Base-by-base conservation (phyloP, 257 asterid species). In the Perilla frutescens region DNA sequence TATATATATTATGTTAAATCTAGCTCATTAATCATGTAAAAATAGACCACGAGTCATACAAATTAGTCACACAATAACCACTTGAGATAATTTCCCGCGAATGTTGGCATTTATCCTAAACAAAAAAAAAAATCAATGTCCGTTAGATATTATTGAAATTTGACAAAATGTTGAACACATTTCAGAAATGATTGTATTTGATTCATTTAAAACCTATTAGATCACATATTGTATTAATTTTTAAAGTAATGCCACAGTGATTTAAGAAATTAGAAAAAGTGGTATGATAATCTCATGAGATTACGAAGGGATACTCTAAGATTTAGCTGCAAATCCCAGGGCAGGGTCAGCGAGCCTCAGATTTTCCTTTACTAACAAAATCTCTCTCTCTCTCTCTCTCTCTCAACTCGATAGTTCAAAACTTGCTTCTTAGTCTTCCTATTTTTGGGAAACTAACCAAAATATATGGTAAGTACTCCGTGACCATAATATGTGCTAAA, bases 251-350 rank as follows among this genome's bases (percentile, higher is more conserved):
- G 37, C 39, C 5, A 14, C 15, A 51, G 13, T 15, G 36, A 9
- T 41, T 34, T 53, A 44, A 29, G 29, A 70, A n/a, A 56, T 4
- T 31, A 48, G 44, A 36, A 49, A n/a, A 13, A 7, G 31, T 31
- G 54, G 51, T 14, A 14, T 29, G 58, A 29, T 13, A 70, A 58
- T 80, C 59, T 77, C 58, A 47, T 13, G 64, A 76, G 72, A 79
- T 58, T 53, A 66, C 45, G 48, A 59, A 48, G 68, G 71, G 76
- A 83, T 83, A 73, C 68, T 71, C 14, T 26, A 45, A 58, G 84
- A 77, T 74, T 79, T 66, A 57, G 71, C 76, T 72, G 68, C 76
- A 68, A 72, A 75, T 73, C 77, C 60, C 69, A 76, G 56, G 57
- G 48, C 66, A 20, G 1, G 26, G 26, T 20, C 26, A 20, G 26